Base-by-base conservation (phyloP, 148 eudicot species). In the Camellia granthamiana region DNA sequence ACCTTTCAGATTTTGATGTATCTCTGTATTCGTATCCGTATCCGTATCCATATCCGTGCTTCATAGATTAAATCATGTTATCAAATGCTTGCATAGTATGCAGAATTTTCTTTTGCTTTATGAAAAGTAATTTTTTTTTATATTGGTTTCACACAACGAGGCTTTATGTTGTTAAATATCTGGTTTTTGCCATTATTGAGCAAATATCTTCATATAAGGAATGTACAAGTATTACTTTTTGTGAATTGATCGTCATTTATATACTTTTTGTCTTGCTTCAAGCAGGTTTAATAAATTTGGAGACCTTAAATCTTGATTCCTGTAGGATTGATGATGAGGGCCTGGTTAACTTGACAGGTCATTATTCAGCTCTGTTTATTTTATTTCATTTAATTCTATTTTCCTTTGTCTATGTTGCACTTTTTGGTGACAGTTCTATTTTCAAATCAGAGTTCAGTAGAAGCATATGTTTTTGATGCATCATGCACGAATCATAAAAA, bases 281-380 rank as follows among this genome's bases (percentile, higher is more conserved):
- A 61, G 79, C 92, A 96, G 99, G 90, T 86, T 84, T 93, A 73
- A 84, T 82, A 54, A 88, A 89, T 84, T 81, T 96, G 90, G 99
- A 93, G 88, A 92, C 84, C 83, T 89, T 96, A 84, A 96, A 96
- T 86, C 84, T 96, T 46, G 99, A 96, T 81, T 96, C 98, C 8
- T 96, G 99, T 79, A 86, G 89, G 82, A 91, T 96, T 81, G 83
- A 88, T 19, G 98, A 92, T 87, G 95, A 91, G 65, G 95, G 96
- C 77, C 89, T 93, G 81, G 82, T 82, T 52, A 83, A 91, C 82
- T 84, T 96, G 84, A 77, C 90, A 85, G 91, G 91, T 87, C 69
- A 81, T 66, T 67, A 2, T 51, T 58, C 21, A 18, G 7, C 5
- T 58, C 7, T 67, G 43, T 65, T 59, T 18, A 12, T 15, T 78